phyloP scores from a whole-genome alignment of 2,329 filamentous ascomycete species.

The Diplodia mutila region DNA sequence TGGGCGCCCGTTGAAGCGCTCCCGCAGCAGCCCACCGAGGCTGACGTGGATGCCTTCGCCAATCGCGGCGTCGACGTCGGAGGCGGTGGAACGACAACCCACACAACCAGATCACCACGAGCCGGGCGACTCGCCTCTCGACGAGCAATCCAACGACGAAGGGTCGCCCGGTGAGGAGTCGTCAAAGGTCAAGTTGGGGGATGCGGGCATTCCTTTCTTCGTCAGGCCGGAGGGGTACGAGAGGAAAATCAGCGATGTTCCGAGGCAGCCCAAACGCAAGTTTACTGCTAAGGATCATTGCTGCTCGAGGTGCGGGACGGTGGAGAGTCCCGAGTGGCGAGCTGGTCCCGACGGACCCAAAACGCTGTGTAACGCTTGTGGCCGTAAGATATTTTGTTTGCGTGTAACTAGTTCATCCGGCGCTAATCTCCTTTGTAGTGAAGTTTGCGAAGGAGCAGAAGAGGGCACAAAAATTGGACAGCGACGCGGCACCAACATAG shows the following conservation, averaged over 20 bases:
- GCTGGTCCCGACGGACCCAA: slow-evolving; percentile 93
- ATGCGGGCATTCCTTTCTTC: background rate
- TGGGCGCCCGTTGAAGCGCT: background rate
- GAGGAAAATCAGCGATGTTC: background rate
- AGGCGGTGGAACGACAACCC: background rate
- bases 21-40: background rate
- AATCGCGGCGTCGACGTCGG: no score
- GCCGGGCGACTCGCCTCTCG: background rate
- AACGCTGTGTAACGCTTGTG: slow-evolving; percentile 94
- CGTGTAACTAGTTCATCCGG: background rate
- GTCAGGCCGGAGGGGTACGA: background rate
- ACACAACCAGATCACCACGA: background rate
- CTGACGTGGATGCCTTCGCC: background rate
- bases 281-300: slow-evolving; percentile 77
- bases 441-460: slow-evolving; percentile 2
- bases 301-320: slow-evolving; percentile 91
- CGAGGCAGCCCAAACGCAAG: slow-evolving; percentile 66
- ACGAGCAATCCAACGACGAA: background rate
- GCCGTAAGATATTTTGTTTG: slow-evolving; percentile 58
- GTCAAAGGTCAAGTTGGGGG: background rate
- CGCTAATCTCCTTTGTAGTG: slow-evolving; percentile 2
- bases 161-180: background rate
- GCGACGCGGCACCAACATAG: background rate
- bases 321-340: slow-evolving; percentile 94
- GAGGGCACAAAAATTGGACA: background rate